phyloP scores from a whole-genome alignment of 1,284 basidiomycete species.

The Ganoderma sinense region DNA sequence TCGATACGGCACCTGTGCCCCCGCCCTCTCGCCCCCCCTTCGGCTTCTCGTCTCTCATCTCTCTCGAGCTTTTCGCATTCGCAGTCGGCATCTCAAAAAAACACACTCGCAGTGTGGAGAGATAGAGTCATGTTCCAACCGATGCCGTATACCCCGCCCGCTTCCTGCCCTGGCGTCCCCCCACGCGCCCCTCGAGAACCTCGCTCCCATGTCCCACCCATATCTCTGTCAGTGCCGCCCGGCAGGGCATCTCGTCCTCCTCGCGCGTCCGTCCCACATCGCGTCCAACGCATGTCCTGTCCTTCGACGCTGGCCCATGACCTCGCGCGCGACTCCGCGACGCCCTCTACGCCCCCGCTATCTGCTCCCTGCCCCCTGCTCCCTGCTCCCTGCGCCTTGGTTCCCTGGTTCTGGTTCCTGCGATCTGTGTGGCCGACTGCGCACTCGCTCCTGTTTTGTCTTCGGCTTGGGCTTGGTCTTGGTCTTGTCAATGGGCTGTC shows the following conservation, averaged over 20 bases:
- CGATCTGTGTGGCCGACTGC: neutral
- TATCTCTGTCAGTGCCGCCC: neutral
- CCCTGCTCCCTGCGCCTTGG: too few species aligned
- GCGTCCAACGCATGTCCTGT: neutral
- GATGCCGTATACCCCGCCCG: neutral
- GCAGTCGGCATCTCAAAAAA: slow-evolving; percentile 7
- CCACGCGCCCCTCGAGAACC: neutral
- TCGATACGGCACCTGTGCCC: neutral
- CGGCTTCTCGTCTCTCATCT: neutral
- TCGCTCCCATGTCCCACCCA: neutral
- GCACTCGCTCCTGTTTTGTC: neutral
- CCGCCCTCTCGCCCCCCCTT: neutral
- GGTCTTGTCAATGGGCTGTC: neutral
- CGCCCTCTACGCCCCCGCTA: neutral
- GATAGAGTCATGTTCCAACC: slow-evolving; percentile 1
- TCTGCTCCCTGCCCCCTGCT: neutral
- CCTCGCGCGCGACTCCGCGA: neutral
- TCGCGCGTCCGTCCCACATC: neutral
- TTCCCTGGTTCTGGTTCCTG: too few species aligned
- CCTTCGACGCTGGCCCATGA: neutral
- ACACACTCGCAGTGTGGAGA: neutral
- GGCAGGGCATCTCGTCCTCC: neutral
- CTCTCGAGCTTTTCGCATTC: too few species aligned
- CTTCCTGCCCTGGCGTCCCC: neutral
- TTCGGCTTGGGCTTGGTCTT: neutral